A percentile compares a stretch with the other conserved stretches of the same genome.
Evolutionary conservation across 2,329 filamentous ascomycete genomes (phyloP).

Genomic region (Colletotrichum sp.): DNA sequence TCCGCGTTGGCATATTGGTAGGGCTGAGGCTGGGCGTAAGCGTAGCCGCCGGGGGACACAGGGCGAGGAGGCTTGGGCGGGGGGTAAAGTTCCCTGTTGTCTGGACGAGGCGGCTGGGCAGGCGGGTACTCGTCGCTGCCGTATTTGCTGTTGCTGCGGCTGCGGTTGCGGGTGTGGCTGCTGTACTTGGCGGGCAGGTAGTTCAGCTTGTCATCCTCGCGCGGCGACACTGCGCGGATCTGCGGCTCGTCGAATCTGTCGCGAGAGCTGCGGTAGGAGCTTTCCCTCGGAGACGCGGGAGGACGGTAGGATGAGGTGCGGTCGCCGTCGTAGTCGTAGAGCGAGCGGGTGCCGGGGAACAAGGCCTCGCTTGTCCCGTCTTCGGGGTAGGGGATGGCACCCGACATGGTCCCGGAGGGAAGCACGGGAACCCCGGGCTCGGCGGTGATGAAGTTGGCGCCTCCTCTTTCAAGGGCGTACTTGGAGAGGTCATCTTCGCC

Average conservation of each 20-base stretch:
- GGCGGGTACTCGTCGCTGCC: constrained; percentile 25
- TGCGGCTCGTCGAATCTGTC: constrained; percentile 32
- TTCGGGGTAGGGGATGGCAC: constrained; percentile 44
- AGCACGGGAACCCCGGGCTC: constrained; percentile 11
- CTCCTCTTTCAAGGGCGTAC: constrained; percentile 25
- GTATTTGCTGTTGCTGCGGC: constrained; percentile 26
- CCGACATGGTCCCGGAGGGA: constrained; percentile 1
- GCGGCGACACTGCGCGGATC: constrained; percentile 22
- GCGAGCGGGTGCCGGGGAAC: constrained; percentile 38
- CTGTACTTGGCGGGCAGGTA: constrained; percentile 55
- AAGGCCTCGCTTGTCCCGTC: constrained; percentile 37
- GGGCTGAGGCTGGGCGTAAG: constrained; percentile 32
- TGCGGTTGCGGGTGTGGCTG: constrained; percentile 26
- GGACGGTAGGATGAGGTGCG: constrained; percentile 33
- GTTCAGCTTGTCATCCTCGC: constrained; percentile 43
- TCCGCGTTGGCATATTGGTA: constrained; percentile 29
- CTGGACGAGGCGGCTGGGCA: constrained; percentile 24
- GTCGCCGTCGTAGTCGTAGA: constrained; percentile 45
- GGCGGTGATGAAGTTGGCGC: constrained; percentile 19
- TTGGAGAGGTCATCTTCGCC: constrained; percentile 43
- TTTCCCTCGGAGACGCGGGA: constrained; percentile 37
- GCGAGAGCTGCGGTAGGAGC: constrained; percentile 41
- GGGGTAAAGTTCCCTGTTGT: constrained; percentile 40
- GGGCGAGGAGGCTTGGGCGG: constrained; percentile 17
- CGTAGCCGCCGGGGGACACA: constrained; percentile 21